phyloP scores from a whole-genome alignment of 2,329 filamentous ascomycete genomes.

The Plenodomus lindquistii region DNA sequence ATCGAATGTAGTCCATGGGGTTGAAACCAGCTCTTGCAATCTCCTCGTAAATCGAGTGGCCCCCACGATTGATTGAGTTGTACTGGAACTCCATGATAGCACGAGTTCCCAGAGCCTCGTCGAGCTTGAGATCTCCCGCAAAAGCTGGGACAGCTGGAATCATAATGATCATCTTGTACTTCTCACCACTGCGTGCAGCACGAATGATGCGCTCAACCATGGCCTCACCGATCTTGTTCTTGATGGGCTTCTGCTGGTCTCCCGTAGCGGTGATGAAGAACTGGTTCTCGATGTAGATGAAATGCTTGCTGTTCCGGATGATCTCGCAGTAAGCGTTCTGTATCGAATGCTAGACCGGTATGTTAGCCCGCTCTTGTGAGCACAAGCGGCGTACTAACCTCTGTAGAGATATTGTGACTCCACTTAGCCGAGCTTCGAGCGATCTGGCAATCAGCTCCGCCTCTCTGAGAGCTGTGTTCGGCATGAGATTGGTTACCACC shows the following conservation, averaged over 20 bases:
- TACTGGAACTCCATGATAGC: conserved; percentile 90
- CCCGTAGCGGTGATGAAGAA: conserved; percentile 85
- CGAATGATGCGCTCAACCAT: conserved; percentile 78
- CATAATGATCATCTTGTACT: conserved; percentile 74
- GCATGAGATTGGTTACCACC: conserved; percentile 32
- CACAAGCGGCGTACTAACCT: conserved; percentile 45
- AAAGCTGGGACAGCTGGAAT: conserved; percentile 84
- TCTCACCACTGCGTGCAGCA: conserved; percentile 66
- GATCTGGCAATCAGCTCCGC: conserved; percentile 41
- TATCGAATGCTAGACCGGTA: conserved; percentile 68
- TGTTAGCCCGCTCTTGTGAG: conserved; percentile 4
- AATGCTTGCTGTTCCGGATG: conserved; percentile 70
- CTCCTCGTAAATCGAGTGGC: conserved; percentile 75
- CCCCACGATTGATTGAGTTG: conserved; percentile 75
- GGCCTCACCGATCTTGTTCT: conserved; percentile 76
- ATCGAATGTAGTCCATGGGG: conserved; percentile 73
- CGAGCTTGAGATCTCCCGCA: conserved; percentile 74
- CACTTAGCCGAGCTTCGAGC: conserved; percentile 54
- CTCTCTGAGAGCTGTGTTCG: conserved; percentile 34
- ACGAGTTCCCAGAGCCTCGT: conserved; percentile 74
- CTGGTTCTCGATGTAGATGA: conserved; percentile 81
- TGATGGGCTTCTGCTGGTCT: conserved; percentile 71
- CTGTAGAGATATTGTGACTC: conserved; percentile 62
- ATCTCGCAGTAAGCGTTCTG: conserved; percentile 79
- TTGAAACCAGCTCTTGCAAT: conserved; percentile 69